phyloP scores from a whole-genome alignment of 495 filamentous ascomycete genomes.

The Cudoniella acicularis region DNA sequence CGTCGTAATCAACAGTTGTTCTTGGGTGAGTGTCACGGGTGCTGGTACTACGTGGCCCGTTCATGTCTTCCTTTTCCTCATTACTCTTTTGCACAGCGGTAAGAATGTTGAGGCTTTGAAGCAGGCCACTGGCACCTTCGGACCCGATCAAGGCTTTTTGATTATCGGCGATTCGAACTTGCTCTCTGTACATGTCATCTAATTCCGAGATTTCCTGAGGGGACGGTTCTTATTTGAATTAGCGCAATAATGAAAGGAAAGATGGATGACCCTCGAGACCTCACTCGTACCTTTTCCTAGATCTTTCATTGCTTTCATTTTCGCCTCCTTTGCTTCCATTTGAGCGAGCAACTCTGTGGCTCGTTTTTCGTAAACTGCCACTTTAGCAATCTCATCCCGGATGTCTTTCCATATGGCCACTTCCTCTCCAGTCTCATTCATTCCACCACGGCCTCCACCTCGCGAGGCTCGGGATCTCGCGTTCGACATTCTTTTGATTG shows the following conservation, averaged over 20 bases:
- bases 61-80: conserved; percentile 10
- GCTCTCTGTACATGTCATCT: conserved; percentile 57
- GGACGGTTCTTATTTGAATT: conserved; percentile 16
- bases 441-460: conserved; percentile 22
- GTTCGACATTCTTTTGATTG: neutral
- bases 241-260: neutral
- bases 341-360: conserved; percentile 42
- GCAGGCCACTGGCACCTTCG: conserved; percentile 51
- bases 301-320: conserved; percentile 43
- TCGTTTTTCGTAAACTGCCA: conserved; percentile 24
- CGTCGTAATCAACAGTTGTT: conserved; percentile 65
- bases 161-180: conserved; percentile 60
- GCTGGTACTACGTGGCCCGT: conserved; percentile 28
- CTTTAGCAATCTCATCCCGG: conserved; percentile 21
- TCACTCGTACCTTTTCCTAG: conserved; percentile 33
- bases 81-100: conserved; percentile 45
- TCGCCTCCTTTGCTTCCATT: conserved; percentile 51
- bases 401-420: conserved; percentile 15
- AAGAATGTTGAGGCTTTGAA: conserved; percentile 57
- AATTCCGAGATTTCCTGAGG: conserved; percentile 40
- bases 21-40: conserved; percentile 51
- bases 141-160: conserved; percentile 55
- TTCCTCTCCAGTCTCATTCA: conserved; percentile 24
- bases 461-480: conserved; percentile 16
- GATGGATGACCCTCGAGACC: neutral